Base-by-base conservation (phyloP, 192 early-diverging fungal species). In the Geranomyces variabilis region DNA sequence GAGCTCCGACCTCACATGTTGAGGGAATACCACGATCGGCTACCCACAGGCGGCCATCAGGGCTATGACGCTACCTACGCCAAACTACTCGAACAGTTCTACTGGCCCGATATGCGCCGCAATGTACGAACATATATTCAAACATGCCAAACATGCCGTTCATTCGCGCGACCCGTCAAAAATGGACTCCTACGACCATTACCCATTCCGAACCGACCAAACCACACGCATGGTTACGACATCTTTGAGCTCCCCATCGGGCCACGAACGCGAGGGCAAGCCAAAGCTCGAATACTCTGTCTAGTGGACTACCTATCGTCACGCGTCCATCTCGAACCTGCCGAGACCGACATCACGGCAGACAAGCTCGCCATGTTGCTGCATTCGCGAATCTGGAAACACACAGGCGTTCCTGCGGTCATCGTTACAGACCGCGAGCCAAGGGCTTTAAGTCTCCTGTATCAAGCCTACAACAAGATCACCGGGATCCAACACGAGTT, bases 401-500 rank as follows among this genome's bases (percentile, higher is more conserved):
- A 66, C 30, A 10, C 21, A 12, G 65, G 65, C 19, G 24, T 26
- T 21, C 45, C 65, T 14, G n/a, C 14, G n/a, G 45, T 66, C 22
- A 49, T 66, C 22, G 30, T 66, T 8, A 10, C n/a, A 19, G 36
- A 51, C 28, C 45, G 48, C 9, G 65, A 66, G 9, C 44, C 65
- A 7, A 41, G 65, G 8, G 24, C 24, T 28, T n/a, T 66, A 22
- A 13, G 45, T 15, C 21, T 53, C 45, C 30, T 66, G 17, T 66
- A 15, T 22, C 10, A 12, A 10, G 57, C 57, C 17, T 58, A 15
- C 57, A 22, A 22, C n/a, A 28, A 12, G 13, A 10, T 58, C 12
- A 58, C 49, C 21, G 65, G 65, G 9, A 29, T 41, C 22, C 9
- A 45, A 49, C 45, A 48, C 22, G 45, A 49, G 17, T 41, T 63